Evolutionary conservation across 2,329 filamentous ascomycete genomes (phyloP).

Genomic region (Dactylonectria macrodidyma): DNA sequence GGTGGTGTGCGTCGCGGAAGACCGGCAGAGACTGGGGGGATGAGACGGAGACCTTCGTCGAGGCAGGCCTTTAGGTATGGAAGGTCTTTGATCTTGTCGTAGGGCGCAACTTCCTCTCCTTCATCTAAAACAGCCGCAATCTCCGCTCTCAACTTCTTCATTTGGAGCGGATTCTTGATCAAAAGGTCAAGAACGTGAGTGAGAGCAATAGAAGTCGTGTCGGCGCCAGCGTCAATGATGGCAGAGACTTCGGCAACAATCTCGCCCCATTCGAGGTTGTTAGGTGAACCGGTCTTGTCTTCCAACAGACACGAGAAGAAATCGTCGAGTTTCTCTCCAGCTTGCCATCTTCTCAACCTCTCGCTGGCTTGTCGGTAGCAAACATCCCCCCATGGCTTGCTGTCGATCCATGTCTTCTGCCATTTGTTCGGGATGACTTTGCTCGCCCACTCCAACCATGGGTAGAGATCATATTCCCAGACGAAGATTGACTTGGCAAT

Average conservation of each 20-base stretch:
- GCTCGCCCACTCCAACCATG: conserved; percentile 60
- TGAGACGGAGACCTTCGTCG: conserved; percentile 62
- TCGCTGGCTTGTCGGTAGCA: conserved; percentile 55
- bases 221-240: conserved; percentile 65
- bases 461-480: conserved; percentile 67
- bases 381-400: conserved; percentile 56
- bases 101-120: conserved; percentile 61
- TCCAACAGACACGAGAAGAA: conserved; percentile 71
- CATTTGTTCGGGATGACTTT: conserved; percentile 61
- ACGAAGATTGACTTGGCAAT: conserved; percentile 63
- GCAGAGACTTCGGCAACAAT: conserved; percentile 68
- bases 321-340: conserved; percentile 69
- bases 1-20: conserved; percentile 47
- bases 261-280: conserved; percentile 67
- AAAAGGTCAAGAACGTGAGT: conserved; percentile 67
- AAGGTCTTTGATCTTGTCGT: conserved; percentile 64
- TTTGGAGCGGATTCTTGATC: conserved; percentile 58
- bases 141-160: conserved; percentile 60
- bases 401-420: conserved; percentile 10
- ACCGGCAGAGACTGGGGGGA: conserved; percentile 46
- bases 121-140: conserved; percentile 59
- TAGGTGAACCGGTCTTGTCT: conserved; percentile 54
- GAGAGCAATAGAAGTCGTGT: conserved; percentile 64
- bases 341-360: conserved; percentile 24
- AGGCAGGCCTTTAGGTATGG: conserved; percentile 67